These are phyloP conservation scores for Spironucleus salmonicida DNA, from an alignment of 208 protist species.

Conservation along the genomic window DNA sequence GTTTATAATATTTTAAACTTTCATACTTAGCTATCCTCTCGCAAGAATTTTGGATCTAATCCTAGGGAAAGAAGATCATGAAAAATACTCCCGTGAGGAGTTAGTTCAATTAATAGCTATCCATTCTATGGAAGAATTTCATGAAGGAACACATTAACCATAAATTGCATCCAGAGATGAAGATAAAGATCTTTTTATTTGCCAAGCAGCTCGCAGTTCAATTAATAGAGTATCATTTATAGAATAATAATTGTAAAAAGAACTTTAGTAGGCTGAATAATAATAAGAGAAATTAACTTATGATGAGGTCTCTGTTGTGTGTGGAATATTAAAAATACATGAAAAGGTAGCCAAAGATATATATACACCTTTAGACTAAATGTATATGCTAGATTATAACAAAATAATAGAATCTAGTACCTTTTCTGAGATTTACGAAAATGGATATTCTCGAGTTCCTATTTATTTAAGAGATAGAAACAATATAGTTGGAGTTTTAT, in stretches of 20 bases:
- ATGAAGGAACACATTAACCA: slow-evolving; percentile 46
- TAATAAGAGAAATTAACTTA: neutral
- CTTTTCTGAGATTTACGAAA: slow-evolving; percentile 32
- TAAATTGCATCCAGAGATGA: slow-evolving; percentile 56
- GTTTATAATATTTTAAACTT: slow-evolving; percentile 51
- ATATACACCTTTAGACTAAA: slow-evolving; percentile 42
- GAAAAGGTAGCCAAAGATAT: slow-evolving; percentile 39
- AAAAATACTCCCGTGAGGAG: neutral
- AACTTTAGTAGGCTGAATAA: neutral
- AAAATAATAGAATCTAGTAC: slow-evolving; percentile 27
- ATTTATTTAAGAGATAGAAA: slow-evolving; percentile 34
- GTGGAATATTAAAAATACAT: slow-evolving; percentile 39
- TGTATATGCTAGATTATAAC: slow-evolving; percentile 43
- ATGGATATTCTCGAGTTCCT: slow-evolving; percentile 47
- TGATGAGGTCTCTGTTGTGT: slow-evolving; percentile 46
- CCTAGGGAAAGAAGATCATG: slow-evolving; percentile 32
- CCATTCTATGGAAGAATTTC: too few relatives aligned
- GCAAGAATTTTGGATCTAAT: slow-evolving; percentile 52
- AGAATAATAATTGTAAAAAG: neutral
- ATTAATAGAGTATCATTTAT: neutral
- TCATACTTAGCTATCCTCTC: slow-evolving; percentile 55
- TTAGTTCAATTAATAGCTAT: neutral
- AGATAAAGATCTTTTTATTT: slow-evolving; percentile 50
- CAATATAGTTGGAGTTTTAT: slow-evolving; percentile 46
- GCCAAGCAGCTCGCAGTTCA: slow-evolving; percentile 40